Conservation (phyloP, 2,329 filamentous ascomycete species). For the Hymenoscyphus salicellus region DNA sequence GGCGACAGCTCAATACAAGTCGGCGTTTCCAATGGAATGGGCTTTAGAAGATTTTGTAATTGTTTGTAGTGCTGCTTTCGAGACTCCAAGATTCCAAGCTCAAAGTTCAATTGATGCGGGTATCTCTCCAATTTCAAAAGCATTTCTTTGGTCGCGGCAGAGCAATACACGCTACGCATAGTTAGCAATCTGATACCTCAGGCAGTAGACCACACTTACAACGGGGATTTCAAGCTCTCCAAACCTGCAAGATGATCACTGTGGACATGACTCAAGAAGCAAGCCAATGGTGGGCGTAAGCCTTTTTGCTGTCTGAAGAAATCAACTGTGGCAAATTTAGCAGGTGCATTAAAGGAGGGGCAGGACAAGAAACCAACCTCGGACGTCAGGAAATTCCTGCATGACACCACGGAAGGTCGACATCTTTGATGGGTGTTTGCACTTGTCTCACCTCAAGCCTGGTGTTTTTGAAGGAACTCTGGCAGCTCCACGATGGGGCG, state of each 20-base stretch:
- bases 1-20: constrained; percentile 72
- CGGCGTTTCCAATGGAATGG: constrained; percentile 78
- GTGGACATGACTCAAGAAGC: constrained; percentile 89
- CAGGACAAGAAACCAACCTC: constrained; percentile 46
- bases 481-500: neutral
- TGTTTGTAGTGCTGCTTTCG: constrained; percentile 73
- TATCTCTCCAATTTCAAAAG: constrained; percentile 77
- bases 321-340: constrained; percentile 57
- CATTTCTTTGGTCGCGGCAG: constrained; percentile 75
- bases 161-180: constrained; percentile 71
- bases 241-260: constrained; percentile 84
- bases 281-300: constrained; percentile 65
- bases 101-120: constrained; percentile 77
- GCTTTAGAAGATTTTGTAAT: constrained; percentile 69
- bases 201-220: constrained; percentile 45
- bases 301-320: constrained; percentile 65
- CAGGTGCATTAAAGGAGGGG: neutral
- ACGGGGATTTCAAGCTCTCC: constrained; percentile 71
- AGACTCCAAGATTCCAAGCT: constrained; percentile 71
- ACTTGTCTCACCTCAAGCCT: neutral
- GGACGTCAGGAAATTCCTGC: constrained; percentile 75
- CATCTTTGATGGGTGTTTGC: constrained; percentile 46
- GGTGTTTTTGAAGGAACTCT: neutral
- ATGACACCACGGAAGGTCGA: constrained; percentile 74
- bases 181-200: constrained; percentile 4